These are phyloP conservation scores for Castanospermum australe DNA, from an alignment of 306 rosid species.

Conservation along the genomic window DNA sequence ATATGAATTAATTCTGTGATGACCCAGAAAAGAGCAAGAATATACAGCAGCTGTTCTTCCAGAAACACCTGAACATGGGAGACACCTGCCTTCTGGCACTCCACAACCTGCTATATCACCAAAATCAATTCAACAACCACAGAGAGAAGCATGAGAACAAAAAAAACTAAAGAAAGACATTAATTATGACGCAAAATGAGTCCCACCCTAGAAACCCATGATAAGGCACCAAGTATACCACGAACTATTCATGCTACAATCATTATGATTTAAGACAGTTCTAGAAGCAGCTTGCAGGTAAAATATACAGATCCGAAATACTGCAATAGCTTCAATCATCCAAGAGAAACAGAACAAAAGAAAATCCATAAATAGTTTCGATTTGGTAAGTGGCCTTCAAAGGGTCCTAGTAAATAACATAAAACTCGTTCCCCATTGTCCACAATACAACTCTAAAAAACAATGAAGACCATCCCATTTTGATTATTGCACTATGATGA, in stretches of 20 bases:
- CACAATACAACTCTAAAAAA: not conserved
- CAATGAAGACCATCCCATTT: not conserved
- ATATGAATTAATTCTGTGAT: slow-evolving; percentile 42
- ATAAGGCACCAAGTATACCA: not conserved
- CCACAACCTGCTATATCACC: slow-evolving; percentile 53
- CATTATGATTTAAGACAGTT: not conserved
- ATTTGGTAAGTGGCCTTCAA: not conserved
- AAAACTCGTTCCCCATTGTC: not conserved
- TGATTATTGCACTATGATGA: not conserved
- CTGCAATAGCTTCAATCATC: slow-evolving; percentile 2
- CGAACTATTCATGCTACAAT: slow-evolving; percentile 1
- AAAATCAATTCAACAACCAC: slow-evolving; percentile 3
- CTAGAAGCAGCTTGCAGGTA: not conserved
- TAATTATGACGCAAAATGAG: not conserved
- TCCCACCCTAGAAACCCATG: not conserved
- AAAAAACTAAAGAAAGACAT: not conserved
- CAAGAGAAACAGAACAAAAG: not conserved
- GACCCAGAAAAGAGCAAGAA: slow-evolving; percentile 47
- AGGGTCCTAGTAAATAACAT: not conserved
- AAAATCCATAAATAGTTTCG: not conserved
- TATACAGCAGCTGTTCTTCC: slow-evolving; percentile 51
- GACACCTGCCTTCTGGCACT: slow-evolving; percentile 59
- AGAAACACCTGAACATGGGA: slow-evolving; percentile 63
- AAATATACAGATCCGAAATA: not conserved
- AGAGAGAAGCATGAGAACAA: not conserved